Percentiles rank a stretch among this genome's conserved stretches.
Conservation (phyloP, 192 early-diverging fungal genomes). For the Linnemannia exigua region DNA sequence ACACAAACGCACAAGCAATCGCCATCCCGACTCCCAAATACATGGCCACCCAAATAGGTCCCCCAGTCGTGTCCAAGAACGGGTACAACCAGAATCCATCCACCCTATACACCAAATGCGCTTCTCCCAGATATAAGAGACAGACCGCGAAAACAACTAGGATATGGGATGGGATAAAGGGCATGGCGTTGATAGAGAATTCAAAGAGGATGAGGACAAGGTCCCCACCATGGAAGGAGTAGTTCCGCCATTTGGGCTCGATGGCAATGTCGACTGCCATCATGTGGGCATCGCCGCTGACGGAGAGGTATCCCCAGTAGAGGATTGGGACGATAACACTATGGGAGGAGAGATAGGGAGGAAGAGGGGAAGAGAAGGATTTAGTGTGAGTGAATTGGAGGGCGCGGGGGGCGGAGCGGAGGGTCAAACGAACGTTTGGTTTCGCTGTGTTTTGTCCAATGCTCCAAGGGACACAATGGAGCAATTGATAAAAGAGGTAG, state of each 20-base stretch:
- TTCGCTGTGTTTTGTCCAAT: no score
- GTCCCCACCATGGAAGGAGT: slow-evolving; percentile 52
- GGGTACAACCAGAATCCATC: slow-evolving; percentile 53
- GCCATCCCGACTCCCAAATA: slow-evolving; percentile 36
- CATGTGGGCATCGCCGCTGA: slow-evolving; percentile 11
- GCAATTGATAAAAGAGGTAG: not conserved
- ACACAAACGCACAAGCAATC: slow-evolving; percentile 28
- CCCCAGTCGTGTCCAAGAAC: slow-evolving; percentile 33
- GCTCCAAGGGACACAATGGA: no score
- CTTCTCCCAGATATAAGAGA: slow-evolving; percentile 38
- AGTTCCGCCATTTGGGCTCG: slow-evolving; percentile 38
- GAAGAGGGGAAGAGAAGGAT: not conserved
- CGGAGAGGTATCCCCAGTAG: slow-evolving; percentile 37
- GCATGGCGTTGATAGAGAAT: slow-evolving; percentile 43
- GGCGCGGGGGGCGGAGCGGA: no score
- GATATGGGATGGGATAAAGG: slow-evolving; percentile 41
- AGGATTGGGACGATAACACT: slow-evolving; percentile 47
- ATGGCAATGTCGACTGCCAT: slow-evolving; percentile 29
- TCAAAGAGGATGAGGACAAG: slow-evolving; percentile 37
- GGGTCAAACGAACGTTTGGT: no score
- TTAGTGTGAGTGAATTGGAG: not conserved
- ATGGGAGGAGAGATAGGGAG: not conserved
- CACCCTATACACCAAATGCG: slow-evolving; percentile 29
- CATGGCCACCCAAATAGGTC: slow-evolving; percentile 34
- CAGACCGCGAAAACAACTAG: slow-evolving; percentile 25